Evolutionary conservation across 805 yeast genomes (phyloP).

Genomic region (Metschnikowia santaceciliae): DNA sequence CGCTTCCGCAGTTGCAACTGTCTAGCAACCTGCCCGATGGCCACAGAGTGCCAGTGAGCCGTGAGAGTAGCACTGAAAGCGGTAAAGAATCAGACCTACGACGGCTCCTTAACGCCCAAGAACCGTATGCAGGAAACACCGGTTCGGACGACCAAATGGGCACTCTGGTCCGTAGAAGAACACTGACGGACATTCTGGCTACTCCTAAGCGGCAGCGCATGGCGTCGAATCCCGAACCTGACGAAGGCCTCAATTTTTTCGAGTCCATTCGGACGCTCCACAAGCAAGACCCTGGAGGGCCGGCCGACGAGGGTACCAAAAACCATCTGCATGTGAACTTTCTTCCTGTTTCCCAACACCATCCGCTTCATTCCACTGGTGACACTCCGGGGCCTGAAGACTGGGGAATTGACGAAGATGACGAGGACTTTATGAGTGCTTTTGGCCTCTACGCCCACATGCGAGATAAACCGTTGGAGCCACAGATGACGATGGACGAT

Average conservation of each 20-base stretch:
- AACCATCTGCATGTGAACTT: too few relatives aligned
- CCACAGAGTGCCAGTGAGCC: slow-evolving; percentile 8
- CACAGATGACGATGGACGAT: not conserved
- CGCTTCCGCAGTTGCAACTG: slow-evolving; percentile 65
- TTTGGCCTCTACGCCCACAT: slow-evolving; percentile 37
- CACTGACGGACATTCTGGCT: slow-evolving; percentile 9
- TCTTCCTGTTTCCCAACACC: slow-evolving; percentile 51
- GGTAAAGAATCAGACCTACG: slow-evolving; percentile 40
- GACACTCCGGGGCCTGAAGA: slow-evolving; percentile 17
- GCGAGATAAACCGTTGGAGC: slow-evolving; percentile 21
- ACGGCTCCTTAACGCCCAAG: slow-evolving; percentile 38
- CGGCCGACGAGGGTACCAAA: too few relatives aligned
- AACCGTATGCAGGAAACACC: not conserved
- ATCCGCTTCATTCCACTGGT: slow-evolving; percentile 35
- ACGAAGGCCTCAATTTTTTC: slow-evolving; percentile 69
- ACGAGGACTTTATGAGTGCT: slow-evolving; percentile 32
- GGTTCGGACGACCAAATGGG: not conserved
- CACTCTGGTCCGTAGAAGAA: not conserved
- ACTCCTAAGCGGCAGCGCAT: slow-evolving; percentile 7
- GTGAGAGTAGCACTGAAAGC: slow-evolving; percentile 5
- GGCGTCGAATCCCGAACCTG: slow-evolving; percentile 29
- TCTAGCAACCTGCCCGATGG: slow-evolving; percentile 44
- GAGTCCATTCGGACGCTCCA: slow-evolving; percentile 56
- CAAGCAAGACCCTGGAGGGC: slow-evolving; percentile 1
- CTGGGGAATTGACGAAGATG: slow-evolving; percentile 26